These are phyloP conservation scores for Zygosaccharomyces gambellarensis DNA, from an alignment of 805 yeast genomes.

Conservation along the genomic window DNA sequence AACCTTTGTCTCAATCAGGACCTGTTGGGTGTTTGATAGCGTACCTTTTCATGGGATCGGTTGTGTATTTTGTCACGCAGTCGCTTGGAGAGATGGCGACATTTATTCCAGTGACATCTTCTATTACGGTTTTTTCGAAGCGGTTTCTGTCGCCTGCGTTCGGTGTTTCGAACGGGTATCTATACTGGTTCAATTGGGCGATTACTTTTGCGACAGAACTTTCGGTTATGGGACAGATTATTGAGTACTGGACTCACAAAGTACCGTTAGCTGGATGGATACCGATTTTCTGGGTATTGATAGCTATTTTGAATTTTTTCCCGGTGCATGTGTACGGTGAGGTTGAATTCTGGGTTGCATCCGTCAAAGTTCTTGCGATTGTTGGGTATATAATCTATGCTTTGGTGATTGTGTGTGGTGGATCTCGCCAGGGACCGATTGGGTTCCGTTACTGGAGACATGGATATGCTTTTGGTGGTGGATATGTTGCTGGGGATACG, in stretches of 20 bases:
- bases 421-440: conserved; percentile 51
- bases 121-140: conserved; percentile 60
- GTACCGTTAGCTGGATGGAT: conserved; percentile 64
- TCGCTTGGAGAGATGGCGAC: conserved; percentile 73
- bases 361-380: conserved; percentile 49
- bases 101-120: conserved; percentile 57
- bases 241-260: conserved; percentile 48
- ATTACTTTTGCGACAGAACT: conserved; percentile 61
- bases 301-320: conserved; percentile 43
- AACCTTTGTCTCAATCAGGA: conserved; percentile 52
- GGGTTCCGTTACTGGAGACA: conserved; percentile 62
- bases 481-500: conserved; percentile 38
- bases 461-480: conserved; percentile 69
- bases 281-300: conserved; percentile 45
- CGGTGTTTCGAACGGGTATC: conserved; percentile 66
- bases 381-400: conserved; percentile 52
- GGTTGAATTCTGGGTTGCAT: conserved; percentile 54
- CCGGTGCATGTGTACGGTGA: conserved; percentile 56
- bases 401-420: conserved; percentile 53
- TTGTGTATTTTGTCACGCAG: conserved; percentile 59
- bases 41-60: conserved; percentile 55
- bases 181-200: conserved; percentile 72
- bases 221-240: conserved; percentile 52
- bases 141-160: conserved; percentile 58
- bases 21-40: conserved; percentile 62